Evolutionary conservation across 2,329 filamentous ascomycete genomes (phyloP).

Genomic region (Hypoxylon sp.): DNA sequence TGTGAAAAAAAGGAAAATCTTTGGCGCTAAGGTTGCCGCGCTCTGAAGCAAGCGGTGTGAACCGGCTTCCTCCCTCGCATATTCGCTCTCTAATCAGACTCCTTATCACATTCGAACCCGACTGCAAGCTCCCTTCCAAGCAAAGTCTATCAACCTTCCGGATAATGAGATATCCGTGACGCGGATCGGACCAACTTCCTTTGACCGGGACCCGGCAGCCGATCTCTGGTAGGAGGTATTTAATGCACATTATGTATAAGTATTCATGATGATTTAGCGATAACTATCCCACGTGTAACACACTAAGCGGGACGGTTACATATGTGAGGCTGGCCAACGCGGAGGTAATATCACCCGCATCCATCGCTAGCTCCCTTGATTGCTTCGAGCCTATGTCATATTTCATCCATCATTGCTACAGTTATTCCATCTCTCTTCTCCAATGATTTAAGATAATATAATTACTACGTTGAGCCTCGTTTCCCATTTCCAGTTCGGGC

Average conservation of each 20-base stretch:
- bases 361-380: not conserved
- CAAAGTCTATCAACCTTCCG: constrained; percentile 33
- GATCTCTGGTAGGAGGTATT: constrained; percentile 3
- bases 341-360: constrained; percentile 2
- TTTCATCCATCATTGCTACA: not conserved
- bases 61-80: constrained; percentile 43
- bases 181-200: constrained; percentile 34
- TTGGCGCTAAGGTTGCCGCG: constrained; percentile 24
- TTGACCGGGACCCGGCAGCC: constrained; percentile 39
- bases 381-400: not conserved
- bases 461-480: constrained; percentile 7
- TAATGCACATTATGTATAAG: not conserved
- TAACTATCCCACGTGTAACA: constrained; percentile 3
- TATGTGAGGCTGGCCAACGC: constrained; percentile 16
- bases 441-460: constrained; percentile 12
- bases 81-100: constrained; percentile 39
- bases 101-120: constrained; percentile 38
- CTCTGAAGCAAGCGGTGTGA: constrained; percentile 40
- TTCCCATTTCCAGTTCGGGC: constrained; percentile 20
- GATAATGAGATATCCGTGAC: constrained; percentile 36
- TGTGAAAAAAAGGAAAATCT: constrained; percentile 4
- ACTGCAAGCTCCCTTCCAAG: constrained; percentile 44
- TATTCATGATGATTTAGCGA: not conserved
- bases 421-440: not conserved
- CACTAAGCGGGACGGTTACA: constrained; percentile 29